These are phyloP conservation scores for Torulaspora pretoriensis DNA, from an alignment of 1,139 yeast species.

Conservation along the genomic window DNA sequence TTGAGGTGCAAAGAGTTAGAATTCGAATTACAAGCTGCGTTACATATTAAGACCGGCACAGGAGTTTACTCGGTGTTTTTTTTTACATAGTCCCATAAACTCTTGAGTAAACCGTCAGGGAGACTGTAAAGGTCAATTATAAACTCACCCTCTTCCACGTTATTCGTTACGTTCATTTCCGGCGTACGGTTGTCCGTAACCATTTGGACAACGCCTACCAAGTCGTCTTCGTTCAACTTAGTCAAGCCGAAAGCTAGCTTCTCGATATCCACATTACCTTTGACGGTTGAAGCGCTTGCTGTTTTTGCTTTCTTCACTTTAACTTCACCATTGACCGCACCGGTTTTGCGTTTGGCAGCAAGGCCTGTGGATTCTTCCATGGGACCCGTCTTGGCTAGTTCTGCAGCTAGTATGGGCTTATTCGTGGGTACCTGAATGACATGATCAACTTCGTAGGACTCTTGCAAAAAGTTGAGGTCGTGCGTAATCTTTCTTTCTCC, in stretches of 20 bases:
- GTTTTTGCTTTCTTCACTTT: slow-evolving; percentile 64
- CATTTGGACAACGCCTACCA: slow-evolving; percentile 94
- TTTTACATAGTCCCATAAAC: slow-evolving; percentile 91
- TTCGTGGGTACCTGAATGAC: slow-evolving; percentile 69
- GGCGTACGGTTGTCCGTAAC: slow-evolving; percentile 93
- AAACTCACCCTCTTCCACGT: slow-evolving; percentile 94
- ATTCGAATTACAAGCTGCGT: background rate
- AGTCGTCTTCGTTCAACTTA: slow-evolving; percentile 84
- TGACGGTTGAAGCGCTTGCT: slow-evolving; percentile 41
- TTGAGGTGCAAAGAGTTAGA: too few relatives aligned
- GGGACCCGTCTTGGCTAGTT: slow-evolving; percentile 76
- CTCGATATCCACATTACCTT: slow-evolving; percentile 80
- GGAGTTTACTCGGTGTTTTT: slow-evolving; percentile 43
- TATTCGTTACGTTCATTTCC: slow-evolving; percentile 94
- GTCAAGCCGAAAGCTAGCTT: slow-evolving; percentile 86
- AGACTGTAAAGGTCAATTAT: slow-evolving; percentile 92
- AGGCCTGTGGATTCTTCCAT: slow-evolving; percentile 40
- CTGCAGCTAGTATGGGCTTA: slow-evolving; percentile 67
- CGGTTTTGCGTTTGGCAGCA: slow-evolving; percentile 38
- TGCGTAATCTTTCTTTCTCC: slow-evolving; percentile 86
- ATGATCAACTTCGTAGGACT: slow-evolving; percentile 74
- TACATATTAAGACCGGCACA: slow-evolving; percentile 1
- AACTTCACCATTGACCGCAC: slow-evolving; percentile 38
- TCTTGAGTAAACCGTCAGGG: slow-evolving; percentile 86
- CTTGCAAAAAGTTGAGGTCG: slow-evolving; percentile 81